phyloP scores from a whole-genome alignment of 2,329 filamentous ascomycete genomes.

The Mariannaea sp. region DNA sequence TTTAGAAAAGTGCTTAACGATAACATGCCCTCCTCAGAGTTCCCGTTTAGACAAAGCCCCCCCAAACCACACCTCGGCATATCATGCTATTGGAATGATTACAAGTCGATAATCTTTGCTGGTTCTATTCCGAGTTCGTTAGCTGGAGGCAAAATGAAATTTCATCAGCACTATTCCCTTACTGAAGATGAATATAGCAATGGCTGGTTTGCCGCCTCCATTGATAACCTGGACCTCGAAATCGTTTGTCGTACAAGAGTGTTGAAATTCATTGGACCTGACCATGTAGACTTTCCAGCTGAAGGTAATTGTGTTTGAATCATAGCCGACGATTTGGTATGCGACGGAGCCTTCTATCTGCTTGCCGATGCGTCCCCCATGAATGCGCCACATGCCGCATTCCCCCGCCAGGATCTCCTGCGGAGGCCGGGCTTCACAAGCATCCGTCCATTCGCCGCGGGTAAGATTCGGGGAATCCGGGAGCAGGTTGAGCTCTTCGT shows the following conservation, averaged over 20 bases:
- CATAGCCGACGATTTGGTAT: neutral
- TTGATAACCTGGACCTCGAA: constrained; percentile 11
- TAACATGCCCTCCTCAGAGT: too few species aligned
- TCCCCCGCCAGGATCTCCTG: constrained; percentile 14
- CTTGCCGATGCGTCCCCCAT: constrained; percentile 9
- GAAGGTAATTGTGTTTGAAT: constrained; percentile 1
- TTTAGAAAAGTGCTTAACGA: too few species aligned
- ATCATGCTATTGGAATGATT: too few species aligned
- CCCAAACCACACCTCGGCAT: too few species aligned
- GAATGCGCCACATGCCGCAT: constrained; percentile 20
- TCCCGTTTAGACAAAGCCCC: too few species aligned
- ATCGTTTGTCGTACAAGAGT: neutral
- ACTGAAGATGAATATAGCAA: constrained; percentile 22
- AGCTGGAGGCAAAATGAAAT: too few species aligned
- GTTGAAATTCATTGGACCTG: constrained; percentile 9
- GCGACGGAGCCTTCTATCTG: neutral
- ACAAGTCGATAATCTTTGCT: too few species aligned
- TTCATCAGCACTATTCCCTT: too few species aligned
- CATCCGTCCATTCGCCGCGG: constrained; percentile 9
- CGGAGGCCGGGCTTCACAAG: neutral
- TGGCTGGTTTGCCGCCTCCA: constrained; percentile 11
- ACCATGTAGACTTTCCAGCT: constrained; percentile 12
- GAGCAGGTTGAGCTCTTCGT: constrained; percentile 19
- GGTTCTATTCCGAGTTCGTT: too few species aligned
- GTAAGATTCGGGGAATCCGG: constrained; percentile 1